Evolutionary conservation across 2,329 filamentous ascomycete genomes (phyloP).

Genomic region (Conoideocrella luteorostrata): DNA sequence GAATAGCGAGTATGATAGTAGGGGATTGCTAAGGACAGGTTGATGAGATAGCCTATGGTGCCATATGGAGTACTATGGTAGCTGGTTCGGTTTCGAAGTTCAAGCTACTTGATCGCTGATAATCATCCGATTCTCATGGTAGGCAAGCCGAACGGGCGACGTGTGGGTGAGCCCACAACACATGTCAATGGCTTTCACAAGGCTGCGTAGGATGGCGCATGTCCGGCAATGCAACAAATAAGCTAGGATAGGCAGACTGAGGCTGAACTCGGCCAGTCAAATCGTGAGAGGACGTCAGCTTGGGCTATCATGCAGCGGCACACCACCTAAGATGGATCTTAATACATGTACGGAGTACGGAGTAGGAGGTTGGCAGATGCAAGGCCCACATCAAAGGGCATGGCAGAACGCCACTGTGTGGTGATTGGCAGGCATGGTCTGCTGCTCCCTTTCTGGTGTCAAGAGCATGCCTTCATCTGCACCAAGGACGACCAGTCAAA

Average conservation of each 20-base stretch:
- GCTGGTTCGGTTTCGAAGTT: no score
- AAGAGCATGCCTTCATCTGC: no score
- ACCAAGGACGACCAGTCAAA: slow-evolving; percentile 4
- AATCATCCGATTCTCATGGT: no score
- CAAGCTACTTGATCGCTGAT: no score
- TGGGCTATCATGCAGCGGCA: background rate
- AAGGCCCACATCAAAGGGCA: background rate
- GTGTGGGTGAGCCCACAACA: no score
- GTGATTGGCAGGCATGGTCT: background rate
- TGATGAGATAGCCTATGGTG: no score
- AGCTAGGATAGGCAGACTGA: slow-evolving; percentile 1
- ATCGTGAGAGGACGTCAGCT: background rate
- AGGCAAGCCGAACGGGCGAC: no score
- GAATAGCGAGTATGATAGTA: no score
- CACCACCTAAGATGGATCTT: background rate
- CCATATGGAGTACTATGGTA: no score
- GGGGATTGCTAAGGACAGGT: no score
- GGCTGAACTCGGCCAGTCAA: slow-evolving; percentile 4
- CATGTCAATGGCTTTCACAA: no score
- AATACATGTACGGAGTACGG: background rate
- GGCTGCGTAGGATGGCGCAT: background rate
- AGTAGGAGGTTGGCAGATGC: background rate
- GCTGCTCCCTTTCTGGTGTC: background rate
- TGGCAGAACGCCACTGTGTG: slow-evolving; percentile 6
- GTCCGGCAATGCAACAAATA: background rate